These are phyloP conservation scores for Solanum lignicaule DNA, from an alignment of 257 asterid genomes.

Conservation along the genomic window DNA sequence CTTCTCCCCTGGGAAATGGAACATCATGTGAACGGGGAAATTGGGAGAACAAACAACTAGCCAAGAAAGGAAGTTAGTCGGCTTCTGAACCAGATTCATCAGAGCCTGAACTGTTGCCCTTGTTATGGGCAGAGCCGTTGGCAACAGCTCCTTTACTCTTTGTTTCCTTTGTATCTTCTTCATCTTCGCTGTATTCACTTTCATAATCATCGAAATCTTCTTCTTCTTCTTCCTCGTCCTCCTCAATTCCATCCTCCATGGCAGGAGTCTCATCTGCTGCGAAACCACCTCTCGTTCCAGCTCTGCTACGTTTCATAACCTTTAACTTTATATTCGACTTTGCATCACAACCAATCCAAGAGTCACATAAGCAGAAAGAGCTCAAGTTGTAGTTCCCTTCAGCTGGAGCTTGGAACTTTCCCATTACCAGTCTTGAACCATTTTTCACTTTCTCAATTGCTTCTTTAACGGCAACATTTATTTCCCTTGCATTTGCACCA, in stretches of 20 bases:
- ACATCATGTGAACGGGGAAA: background rate
- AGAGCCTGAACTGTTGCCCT: constrained; percentile 32
- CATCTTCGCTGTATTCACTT: constrained; percentile 93
- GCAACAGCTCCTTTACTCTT: constrained; percentile 34
- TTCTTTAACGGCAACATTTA: constrained; percentile 60
- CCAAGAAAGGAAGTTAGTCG: constrained; percentile 17
- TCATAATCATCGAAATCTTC: constrained; percentile 89
- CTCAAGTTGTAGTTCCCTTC: constrained; percentile 79
- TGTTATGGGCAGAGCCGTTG: constrained; percentile 41
- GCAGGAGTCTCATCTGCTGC: constrained; percentile 35
- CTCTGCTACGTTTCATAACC: constrained; percentile 63
- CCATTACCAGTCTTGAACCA: constrained; percentile 37
- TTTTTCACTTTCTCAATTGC: constrained; percentile 41
- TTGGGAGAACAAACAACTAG: background rate
- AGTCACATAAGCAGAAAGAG: constrained; percentile 70
- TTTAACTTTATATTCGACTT: constrained; percentile 57
- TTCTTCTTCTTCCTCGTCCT: constrained; percentile 77
- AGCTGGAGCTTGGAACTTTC: constrained; percentile 75
- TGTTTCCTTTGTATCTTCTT: constrained; percentile 49
- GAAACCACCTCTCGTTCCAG: constrained; percentile 27
- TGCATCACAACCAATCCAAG: constrained; percentile 95
- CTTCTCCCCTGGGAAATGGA: background rate
- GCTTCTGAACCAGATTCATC: constrained; percentile 61
- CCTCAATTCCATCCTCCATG: constrained; percentile 78
- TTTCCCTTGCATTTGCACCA: constrained; percentile 72